These are phyloP conservation scores for Sclerotinia spermophila DNA, from an alignment of 2,329 filamentous ascomycete genomes.

Conservation along the genomic window DNA sequence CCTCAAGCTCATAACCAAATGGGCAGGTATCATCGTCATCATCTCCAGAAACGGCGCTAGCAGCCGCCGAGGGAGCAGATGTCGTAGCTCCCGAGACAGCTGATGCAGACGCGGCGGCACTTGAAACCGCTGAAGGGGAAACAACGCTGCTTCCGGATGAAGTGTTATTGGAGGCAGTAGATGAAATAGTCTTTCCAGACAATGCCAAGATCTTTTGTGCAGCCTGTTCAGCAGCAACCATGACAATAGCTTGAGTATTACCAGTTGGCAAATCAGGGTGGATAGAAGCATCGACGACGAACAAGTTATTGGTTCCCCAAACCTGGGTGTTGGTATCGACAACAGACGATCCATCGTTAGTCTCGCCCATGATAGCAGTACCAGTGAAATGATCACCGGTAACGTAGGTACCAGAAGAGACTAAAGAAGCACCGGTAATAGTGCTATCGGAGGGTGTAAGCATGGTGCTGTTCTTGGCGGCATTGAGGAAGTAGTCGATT, in stretches of 20 bases:
- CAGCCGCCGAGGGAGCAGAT: neutral
- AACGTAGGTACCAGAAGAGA: neutral
- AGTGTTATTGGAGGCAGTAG: neutral
- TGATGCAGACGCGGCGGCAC: neutral
- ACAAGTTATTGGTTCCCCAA: conserved; percentile 64
- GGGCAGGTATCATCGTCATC: conserved; percentile 5
- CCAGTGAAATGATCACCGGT: conserved; percentile 21
- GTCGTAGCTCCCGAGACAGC: neutral
- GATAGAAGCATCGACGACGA: conserved; percentile 63
- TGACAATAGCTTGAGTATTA: conserved; percentile 63
- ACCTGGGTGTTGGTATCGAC: conserved; percentile 61
- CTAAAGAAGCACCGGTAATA: neutral
- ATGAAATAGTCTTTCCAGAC: conserved; percentile 8
- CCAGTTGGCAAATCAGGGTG: conserved; percentile 65
- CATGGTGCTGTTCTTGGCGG: conserved; percentile 52
- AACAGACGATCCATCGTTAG: conserved; percentile 54
- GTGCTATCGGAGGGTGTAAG: conserved; percentile 34
- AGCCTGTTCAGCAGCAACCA: conserved; percentile 63
- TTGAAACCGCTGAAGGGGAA: neutral
- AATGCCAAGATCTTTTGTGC: conserved; percentile 49
- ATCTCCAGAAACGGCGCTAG: neutral
- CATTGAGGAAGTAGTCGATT: conserved; percentile 47
- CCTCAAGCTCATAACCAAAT: conserved; percentile 4
- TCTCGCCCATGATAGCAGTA: conserved; percentile 42
- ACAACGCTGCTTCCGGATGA: neutral